Evolutionary conservation across 1,284 basidiomycete species (phyloP), one percentile per base, ranked within the genome.

Genomic region (Moesziomyces aphidis): DNA sequence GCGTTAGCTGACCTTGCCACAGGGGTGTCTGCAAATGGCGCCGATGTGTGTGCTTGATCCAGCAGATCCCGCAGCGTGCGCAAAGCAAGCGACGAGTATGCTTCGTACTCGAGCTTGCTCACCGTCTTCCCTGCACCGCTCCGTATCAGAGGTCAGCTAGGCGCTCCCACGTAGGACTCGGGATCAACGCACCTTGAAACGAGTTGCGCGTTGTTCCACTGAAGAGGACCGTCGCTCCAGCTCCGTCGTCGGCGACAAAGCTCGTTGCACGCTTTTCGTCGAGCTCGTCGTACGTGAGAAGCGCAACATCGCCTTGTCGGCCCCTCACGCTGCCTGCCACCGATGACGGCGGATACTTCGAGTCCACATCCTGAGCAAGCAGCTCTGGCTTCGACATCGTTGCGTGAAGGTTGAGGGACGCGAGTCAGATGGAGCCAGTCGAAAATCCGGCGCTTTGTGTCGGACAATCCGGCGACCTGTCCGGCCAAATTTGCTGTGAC

Each of bases 1-100:
- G 58, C 61, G 4, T 65, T 61, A 26, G 69, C 45, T 28, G 60
- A 54, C 1, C 52, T n/a, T 13, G 66, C 51, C 10, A 52, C 19
- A 5, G 67, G 60, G 2, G 42, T 56, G 21, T 48, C 50, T 4
- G 28, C 39, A 21, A 73, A 68, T 1, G 69, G 65, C 6, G 57
- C 69, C 4, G 57, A 51, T 0, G 68, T 73, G 43, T 71, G 71
- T 1, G 69, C 67, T 17, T 48, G 23, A 2, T 54, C 45, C 8
- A 79, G 55, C 15, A 80, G 53, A 11, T 45, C 17, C 15, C 56
- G 53, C 19, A 81, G 62, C 7, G 92, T 93, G 85, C 91, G 92
- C 76, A 94, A 89, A 1, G 93, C 93, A 22, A 94, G 87, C 72
- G 90, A 90, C 69, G 90, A 90, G 85, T 95, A 95, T 8, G 92